These are phyloP conservation scores for Zasmidium citrigriseum DNA, from an alignment of 2,329 filamentous ascomycete species.

Conservation along the genomic window DNA sequence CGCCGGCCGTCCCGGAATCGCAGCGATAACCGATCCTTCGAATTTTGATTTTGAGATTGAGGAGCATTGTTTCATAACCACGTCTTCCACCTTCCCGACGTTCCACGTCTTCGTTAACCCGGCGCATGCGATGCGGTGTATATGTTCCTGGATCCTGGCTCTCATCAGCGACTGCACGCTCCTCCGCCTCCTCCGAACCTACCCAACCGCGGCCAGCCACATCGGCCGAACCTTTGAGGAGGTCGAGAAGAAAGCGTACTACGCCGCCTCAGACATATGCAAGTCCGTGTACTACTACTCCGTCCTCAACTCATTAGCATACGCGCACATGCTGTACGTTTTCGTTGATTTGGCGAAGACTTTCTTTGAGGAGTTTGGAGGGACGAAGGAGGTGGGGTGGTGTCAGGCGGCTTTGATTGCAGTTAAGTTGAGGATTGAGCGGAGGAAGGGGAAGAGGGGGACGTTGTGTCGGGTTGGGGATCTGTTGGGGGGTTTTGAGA, in stretches of 20 bases:
- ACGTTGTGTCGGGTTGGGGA: slow-evolving; percentile 15
- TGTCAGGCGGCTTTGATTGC: slow-evolving; percentile 15
- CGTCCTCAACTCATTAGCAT: slow-evolving; percentile 12
- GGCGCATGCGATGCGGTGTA: slow-evolving; percentile 9
- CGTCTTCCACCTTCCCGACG: slow-evolving; percentile 12
- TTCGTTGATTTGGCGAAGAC: slow-evolving; percentile 12
- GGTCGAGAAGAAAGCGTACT: slow-evolving; percentile 36
- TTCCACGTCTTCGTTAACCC: slow-evolving; percentile 10
- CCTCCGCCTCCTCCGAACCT: slow-evolving; percentile 10
- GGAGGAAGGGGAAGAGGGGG: neutral
- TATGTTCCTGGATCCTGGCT: slow-evolving; percentile 10
- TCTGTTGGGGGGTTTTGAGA: slow-evolving; percentile 7
- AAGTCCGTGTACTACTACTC: slow-evolving; percentile 15
- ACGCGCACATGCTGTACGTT: slow-evolving; percentile 11
- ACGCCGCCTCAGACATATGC: slow-evolving; percentile 10
- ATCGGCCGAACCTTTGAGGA: slow-evolving; percentile 1
- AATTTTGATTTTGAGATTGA: slow-evolving; percentile 16
- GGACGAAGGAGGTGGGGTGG: slow-evolving; percentile 12
- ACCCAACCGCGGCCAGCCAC: neutral
- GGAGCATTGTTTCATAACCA: slow-evolving; percentile 16
- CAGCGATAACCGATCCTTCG: slow-evolving; percentile 9
- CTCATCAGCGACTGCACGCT: slow-evolving; percentile 13
- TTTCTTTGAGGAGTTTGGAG: slow-evolving; percentile 13
- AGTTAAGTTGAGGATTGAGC: slow-evolving; percentile 9
- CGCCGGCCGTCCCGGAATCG: slow-evolving; percentile 6